Evolutionary conservation across 1,139 yeast genomes (phyloP), one percentile per base, ranked within the genome.

Genomic region (Yamadazyma membranifaciens): DNA sequence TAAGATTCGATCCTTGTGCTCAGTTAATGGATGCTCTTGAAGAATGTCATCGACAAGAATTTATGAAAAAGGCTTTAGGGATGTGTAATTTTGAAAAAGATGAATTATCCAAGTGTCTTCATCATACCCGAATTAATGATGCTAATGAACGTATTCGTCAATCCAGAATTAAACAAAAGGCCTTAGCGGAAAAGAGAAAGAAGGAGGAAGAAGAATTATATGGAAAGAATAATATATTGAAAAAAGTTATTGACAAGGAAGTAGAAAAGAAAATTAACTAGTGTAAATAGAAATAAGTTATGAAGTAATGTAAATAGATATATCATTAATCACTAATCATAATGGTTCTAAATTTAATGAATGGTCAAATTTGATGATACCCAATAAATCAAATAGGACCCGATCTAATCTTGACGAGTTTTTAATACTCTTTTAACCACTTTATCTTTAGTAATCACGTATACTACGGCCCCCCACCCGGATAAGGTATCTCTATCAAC

Each of bases 381-480:
- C 24, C 7, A 20, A 20, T 20, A n/a, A n/a, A n/a, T n/a, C n/a
- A n/a, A n/a, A n/a, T 7, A 6, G 24, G 24, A 20, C 24, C 24
- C 4, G 13, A 9, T 20, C 34, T 61, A 73, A 77, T 92, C 98
- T 73, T 91, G 98, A 66, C 98, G 83, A 44, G 96, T 89, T 72
- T 84, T 89, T 66, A 94, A 79, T 56, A 86, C 81, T 60, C 95
- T 81, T 69, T 83, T 89, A 41, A 81, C 78, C 43, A 92, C 95
- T 63, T 87, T 86, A 62, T 92, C 98, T 69, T 91, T 91, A 41
- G 96, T 88, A 44, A 94, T 80, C 45, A 94, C 71, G 63, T 92
- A 91, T 31, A 94, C 98, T 27, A 87, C 87, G 12, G 96, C 97
- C 56, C 99, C 99, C 97, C 98, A 92, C 47, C 98, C 98, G 38